Percentiles rank a stretch among this genome's conserved stretches.
Evolutionary conservation across 371 early-diverging fungal genomes (phyloP).

Genomic region (Mortierella sp.): DNA sequence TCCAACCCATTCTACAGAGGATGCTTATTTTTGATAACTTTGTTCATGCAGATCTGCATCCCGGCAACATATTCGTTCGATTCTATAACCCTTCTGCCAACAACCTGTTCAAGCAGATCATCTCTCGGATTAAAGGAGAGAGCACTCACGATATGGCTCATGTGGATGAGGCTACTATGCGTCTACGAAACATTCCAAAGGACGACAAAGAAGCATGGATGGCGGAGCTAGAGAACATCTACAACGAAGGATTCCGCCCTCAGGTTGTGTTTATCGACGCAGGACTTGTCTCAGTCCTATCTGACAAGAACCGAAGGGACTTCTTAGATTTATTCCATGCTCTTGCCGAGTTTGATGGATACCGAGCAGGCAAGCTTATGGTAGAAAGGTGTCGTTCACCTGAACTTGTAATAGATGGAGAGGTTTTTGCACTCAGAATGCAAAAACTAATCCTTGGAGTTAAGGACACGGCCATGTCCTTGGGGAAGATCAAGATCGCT

Average conservation of each 20-base stretch:
- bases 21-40: constrained; percentile 95
- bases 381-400: constrained; percentile 88
- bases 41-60: constrained; percentile 95
- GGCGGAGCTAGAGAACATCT: constrained; percentile 65
- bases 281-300: constrained; percentile 87
- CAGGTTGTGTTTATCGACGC: constrained; percentile 91
- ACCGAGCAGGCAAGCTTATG: constrained; percentile 86
- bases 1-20: constrained; percentile 58
- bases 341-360: constrained; percentile 88
- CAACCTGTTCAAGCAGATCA: constrained; percentile 65
- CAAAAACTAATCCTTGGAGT: constrained; percentile 78
- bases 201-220: constrained; percentile 60
- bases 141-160: constrained; percentile 20
- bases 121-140: constrained; percentile 38
- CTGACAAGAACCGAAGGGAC: constrained; percentile 79
- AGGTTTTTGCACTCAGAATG: constrained; percentile 85
- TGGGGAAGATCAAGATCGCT: constrained; percentile 83
- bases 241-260: constrained; percentile 79
- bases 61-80: constrained; percentile 93
- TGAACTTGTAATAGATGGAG: constrained; percentile 76
- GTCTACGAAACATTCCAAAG: constrained; percentile 28
- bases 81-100: constrained; percentile 80
- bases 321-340: constrained; percentile 93
- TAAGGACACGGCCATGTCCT: constrained; percentile 78
- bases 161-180: constrained; percentile 40